phyloP scores from a whole-genome alignment of 768 basidiomycete species.

The Macrolepiota dolichaula region DNA sequence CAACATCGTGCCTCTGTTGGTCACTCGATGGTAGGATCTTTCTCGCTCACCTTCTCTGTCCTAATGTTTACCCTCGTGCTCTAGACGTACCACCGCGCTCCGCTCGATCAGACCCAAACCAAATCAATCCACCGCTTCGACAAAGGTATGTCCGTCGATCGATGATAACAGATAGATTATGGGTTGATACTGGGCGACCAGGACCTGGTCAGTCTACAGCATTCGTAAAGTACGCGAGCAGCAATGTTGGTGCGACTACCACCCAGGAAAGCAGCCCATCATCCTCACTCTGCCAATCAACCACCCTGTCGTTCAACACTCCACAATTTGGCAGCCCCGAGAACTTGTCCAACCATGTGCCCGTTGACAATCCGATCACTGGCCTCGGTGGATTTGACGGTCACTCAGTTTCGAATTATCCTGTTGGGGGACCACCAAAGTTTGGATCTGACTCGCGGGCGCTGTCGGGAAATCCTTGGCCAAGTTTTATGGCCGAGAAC shows the following conservation, averaged over 20 bases:
- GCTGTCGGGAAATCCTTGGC: background rate
- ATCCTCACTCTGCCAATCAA: slow-evolving; percentile 1
- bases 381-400: background rate
- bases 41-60: background rate
- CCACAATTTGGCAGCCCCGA: slow-evolving; percentile 5
- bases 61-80: background rate
- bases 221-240: background rate
- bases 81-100: background rate
- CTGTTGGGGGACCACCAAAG: slow-evolving; percentile 1
- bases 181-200: background rate
- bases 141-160: background rate
- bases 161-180: background rate
- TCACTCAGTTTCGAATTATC: background rate
- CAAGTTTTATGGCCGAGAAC: background rate
- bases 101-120: slow-evolving; percentile 1
- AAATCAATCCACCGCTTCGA: slow-evolving; percentile 5
- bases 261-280: background rate
- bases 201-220: background rate
- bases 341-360: background rate
- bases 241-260: background rate
- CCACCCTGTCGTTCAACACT: background rate
- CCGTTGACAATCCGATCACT: background rate
- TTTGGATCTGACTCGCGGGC: slow-evolving; percentile 2
- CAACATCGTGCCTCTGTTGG: background rate
- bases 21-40: background rate